Evolutionary conservation across 1,284 basidiomycete species (phyloP).

Genomic region (Cryptococcus amylolentus): DNA sequence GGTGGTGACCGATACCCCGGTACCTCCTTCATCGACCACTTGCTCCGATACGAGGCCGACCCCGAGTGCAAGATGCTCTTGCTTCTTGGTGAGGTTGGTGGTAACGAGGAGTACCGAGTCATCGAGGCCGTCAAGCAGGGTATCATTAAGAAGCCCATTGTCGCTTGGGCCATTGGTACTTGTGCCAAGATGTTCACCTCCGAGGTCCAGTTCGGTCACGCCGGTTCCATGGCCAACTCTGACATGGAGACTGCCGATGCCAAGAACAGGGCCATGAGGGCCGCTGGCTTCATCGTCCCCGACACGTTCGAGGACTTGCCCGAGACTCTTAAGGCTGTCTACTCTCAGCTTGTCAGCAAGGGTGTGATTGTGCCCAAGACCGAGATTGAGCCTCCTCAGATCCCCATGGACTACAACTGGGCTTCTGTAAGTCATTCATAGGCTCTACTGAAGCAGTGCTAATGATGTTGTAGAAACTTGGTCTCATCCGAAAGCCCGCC

Average conservation of each 20-base stretch:
- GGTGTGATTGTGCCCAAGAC: conserved; percentile 69
- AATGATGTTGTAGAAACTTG: conserved; percentile 65
- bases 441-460: background rate
- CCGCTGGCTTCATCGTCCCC: conserved; percentile 92
- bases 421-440: conserved; percentile 56
- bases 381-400: conserved; percentile 88
- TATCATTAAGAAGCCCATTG: conserved; percentile 94
- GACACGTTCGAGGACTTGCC: conserved; percentile 98
- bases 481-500: conserved; percentile 96
- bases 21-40: conserved; percentile 98
- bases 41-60: conserved; percentile 95
- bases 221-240: conserved; percentile 96
- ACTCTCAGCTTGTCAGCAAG: conserved; percentile 71
- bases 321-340: conserved; percentile 74
- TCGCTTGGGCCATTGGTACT: conserved; percentile 99
- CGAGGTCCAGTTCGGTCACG: conserved; percentile 99
- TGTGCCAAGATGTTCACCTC: conserved; percentile 99
- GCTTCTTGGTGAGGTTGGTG: conserved; percentile 96
- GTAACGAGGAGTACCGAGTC: conserved; percentile 98
- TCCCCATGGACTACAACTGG: conserved; percentile 99
- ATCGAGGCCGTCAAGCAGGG: conserved; percentile 96
- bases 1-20: conserved; percentile 99
- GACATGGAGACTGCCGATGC: conserved; percentile 95
- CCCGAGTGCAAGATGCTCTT: conserved; percentile 99
- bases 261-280: conserved; percentile 94